A percentile compares a stretch with the other conserved stretches of the same genome.
These are phyloP conservation scores for Volvox africanus DNA, from an alignment of 139 green algal species.

Conservation along the genomic window DNA sequence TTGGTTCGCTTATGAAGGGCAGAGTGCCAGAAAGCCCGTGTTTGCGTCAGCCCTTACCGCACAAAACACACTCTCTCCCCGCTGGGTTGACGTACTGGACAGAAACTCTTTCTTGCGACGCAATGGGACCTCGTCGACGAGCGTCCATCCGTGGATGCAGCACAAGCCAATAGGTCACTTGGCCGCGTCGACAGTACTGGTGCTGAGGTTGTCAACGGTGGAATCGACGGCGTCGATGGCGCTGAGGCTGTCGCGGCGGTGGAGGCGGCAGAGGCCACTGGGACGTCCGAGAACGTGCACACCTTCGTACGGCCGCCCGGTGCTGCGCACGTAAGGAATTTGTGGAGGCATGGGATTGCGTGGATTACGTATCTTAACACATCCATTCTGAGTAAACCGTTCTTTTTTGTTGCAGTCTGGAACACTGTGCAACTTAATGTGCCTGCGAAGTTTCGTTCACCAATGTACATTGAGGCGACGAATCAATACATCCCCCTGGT, in stretches of 20 bases:
- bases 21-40: no score
- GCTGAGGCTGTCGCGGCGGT: neutral
- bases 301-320: constrained; percentile 64
- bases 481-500: no score
- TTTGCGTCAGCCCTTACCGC: neutral
- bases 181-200: constrained; percentile 25
- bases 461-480: no score
- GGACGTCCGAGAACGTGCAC: constrained; percentile 44
- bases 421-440: no score
- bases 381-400: no score
- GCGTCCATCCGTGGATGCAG: constrained; percentile 1
- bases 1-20: no score
- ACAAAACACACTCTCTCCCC: no score
- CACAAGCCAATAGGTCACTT: no score
- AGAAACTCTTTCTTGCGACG: constrained; percentile 72
- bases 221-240: neutral
- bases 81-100: neutral
- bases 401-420: no score
- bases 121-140: constrained; percentile 71
- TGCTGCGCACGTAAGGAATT: neutral
- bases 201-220: neutral
- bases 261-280: constrained; percentile 48
- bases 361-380: no score
- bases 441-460: no score
- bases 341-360: no score